phyloP scores from a whole-genome alignment of 176 grass and related monocot genomes.

The Lolium rigidum region DNA sequence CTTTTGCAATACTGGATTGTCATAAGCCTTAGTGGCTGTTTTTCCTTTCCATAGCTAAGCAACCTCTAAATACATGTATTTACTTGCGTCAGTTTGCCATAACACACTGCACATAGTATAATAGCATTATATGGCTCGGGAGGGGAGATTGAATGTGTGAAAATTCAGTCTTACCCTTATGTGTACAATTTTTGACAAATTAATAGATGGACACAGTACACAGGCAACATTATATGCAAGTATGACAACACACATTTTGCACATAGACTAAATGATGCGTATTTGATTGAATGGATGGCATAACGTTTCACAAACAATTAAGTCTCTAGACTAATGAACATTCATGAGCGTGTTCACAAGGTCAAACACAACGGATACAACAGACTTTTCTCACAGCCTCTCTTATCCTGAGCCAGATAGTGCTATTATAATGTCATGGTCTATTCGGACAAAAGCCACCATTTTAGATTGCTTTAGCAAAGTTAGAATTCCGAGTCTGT shows the following conservation, averaged over 20 bases:
- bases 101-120: neutral
- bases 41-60: neutral
- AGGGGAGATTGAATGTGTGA: neutral
- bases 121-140: neutral
- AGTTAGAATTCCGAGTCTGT: neutral
- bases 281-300: neutral
- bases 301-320: neutral
- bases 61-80: neutral
- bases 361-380: neutral
- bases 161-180: neutral
- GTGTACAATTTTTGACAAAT: neutral
- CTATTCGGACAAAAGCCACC: neutral
- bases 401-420: neutral
- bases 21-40: neutral
- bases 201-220: neutral
- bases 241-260: neutral
- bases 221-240: neutral
- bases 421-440: neutral
- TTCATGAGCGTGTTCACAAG: neutral
- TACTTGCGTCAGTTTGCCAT: neutral
- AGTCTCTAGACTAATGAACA: neutral
- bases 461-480: neutral
- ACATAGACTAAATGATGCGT: neutral
- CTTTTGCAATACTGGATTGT: slow-evolving; percentile 30
- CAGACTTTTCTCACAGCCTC: neutral